phyloP scores from a whole-genome alignment of 331 rosid species.

The Acacia pycnantha region DNA sequence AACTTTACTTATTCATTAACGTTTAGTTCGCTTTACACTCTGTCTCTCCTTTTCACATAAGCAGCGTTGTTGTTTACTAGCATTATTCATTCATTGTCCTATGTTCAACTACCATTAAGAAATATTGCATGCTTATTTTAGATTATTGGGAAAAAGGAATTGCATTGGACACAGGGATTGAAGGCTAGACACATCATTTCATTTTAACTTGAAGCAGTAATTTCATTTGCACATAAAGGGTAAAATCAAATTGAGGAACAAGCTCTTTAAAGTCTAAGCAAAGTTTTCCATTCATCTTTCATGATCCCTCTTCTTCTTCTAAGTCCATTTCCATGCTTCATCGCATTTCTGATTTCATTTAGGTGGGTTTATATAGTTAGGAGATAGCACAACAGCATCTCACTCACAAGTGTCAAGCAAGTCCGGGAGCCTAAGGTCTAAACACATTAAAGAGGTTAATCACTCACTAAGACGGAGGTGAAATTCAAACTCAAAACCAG shows the following conservation, averaged over 20 bases:
- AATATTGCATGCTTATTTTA: slow-evolving; percentile 12
- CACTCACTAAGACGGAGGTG: background rate
- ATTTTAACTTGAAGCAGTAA: slow-evolving; percentile 9
- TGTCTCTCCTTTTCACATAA: background rate
- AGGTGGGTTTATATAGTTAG: slow-evolving; percentile 2
- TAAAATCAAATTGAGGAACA: slow-evolving; percentile 20
- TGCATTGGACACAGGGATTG: slow-evolving; percentile 7
- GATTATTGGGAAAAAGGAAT: slow-evolving; percentile 10
- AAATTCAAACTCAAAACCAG: slow-evolving; percentile 11
- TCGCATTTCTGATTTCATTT: slow-evolving; percentile 22
- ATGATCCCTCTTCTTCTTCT: slow-evolving; percentile 7
- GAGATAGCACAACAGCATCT: background rate
- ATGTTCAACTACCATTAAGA: slow-evolving; percentile 16
- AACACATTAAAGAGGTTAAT: slow-evolving; percentile 12
- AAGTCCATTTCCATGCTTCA: slow-evolving; percentile 1
- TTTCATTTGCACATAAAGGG: slow-evolving; percentile 1
- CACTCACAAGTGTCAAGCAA: background rate
- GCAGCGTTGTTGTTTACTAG: slow-evolving; percentile 7
- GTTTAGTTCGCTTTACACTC: background rate
- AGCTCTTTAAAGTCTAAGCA: slow-evolving; percentile 1
- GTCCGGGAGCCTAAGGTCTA: background rate
- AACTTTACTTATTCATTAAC: background rate
- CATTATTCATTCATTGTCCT: slow-evolving; percentile 1
- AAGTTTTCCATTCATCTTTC: slow-evolving; percentile 1
- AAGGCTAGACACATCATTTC: slow-evolving; percentile 8